phyloP scores from a whole-genome alignment of 371 early-diverging fungal genomes.

The Syncephalastrum monosporum region DNA sequence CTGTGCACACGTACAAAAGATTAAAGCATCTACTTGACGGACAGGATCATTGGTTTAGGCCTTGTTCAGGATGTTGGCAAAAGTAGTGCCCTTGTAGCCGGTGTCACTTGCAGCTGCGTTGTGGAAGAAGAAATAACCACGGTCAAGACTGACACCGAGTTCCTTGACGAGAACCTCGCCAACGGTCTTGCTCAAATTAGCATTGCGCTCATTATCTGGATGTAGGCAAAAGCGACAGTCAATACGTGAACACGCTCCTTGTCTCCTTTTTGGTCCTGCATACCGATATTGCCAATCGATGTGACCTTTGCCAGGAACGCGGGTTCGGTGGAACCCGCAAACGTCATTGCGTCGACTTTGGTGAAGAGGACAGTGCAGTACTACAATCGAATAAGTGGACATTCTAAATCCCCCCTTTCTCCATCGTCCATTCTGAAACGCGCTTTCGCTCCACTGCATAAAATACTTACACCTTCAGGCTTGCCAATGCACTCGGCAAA shows the following conservation, averaged over 20 bases:
- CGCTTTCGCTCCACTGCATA: conserved; percentile 21
- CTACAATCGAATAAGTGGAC: conserved; percentile 10
- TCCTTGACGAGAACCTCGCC: conserved; percentile 29
- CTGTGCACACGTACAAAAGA: too few relatives aligned
- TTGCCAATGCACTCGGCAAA: conserved; percentile 48
- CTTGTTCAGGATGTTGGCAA: conserved; percentile 21
- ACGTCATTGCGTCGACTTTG: conserved; percentile 32
- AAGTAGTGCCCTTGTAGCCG: conserved; percentile 39
- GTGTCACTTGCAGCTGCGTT: conserved; percentile 30
- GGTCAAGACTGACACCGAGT: conserved; percentile 25
- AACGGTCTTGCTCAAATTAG: conserved; percentile 24
- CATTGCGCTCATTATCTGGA: conserved; percentile 38
- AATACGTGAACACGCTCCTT: not conserved
- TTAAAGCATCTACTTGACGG: not conserved
- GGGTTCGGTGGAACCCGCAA: conserved; percentile 32
- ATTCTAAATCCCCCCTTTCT: not conserved
- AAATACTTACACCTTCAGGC: conserved; percentile 69
- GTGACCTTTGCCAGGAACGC: conserved; percentile 40
- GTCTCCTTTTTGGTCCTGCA: conserved; percentile 1
- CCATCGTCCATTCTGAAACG: not conserved
- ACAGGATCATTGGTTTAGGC: not conserved
- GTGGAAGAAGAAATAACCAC: conserved; percentile 44
- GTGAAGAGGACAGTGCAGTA: conserved; percentile 44
- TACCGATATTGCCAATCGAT: conserved; percentile 47
- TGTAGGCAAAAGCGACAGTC: not conserved